A percentile compares a stretch with the other conserved stretches of the same genome.
Evolutionary conservation across 2,329 filamentous ascomycete genomes (phyloP).

Genomic region (Arthrobotrys sphaeroides): DNA sequence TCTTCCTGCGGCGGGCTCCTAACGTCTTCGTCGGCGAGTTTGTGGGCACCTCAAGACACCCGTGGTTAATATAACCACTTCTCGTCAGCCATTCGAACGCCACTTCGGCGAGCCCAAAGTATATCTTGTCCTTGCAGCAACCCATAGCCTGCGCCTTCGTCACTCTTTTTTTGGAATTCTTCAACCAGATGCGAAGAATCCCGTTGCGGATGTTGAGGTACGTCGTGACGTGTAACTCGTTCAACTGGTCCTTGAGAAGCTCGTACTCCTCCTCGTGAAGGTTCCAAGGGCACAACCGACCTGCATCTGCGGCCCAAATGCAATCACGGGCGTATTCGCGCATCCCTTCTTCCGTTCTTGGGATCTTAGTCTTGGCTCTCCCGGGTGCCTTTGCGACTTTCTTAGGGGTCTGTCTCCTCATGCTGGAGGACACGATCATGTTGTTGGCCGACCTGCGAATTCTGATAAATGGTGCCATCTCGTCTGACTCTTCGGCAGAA

Average conservation of each 20-base stretch:
- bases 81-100: conserved; percentile 93
- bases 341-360: conserved; percentile 71
- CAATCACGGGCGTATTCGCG: conserved; percentile 90
- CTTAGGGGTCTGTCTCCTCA: not conserved
- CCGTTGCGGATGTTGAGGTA: conserved; percentile 97
- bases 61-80: conserved; percentile 95
- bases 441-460: not conserved
- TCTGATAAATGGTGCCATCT: not conserved
- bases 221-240: conserved; percentile 86
- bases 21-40: conserved; percentile 59
- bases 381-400: not conserved
- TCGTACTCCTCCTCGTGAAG: conserved; percentile 85
- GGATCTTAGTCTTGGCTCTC: not conserved
- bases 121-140: conserved; percentile 85
- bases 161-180: conserved; percentile 83
- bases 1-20: conserved; percentile 66
- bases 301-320: conserved; percentile 86
- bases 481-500: not conserved
- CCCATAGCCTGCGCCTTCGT: conserved; percentile 86
- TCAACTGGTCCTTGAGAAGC: conserved; percentile 82
- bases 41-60: conserved; percentile 78
- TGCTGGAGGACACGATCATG: not conserved
- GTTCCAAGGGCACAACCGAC: conserved; percentile 86
- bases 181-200: conserved; percentile 87
- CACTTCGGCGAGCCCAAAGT: conserved; percentile 86